These are phyloP conservation scores for Suillus variegatus DNA, from an alignment of 768 basidiomycete genomes.

Conservation along the genomic window DNA sequence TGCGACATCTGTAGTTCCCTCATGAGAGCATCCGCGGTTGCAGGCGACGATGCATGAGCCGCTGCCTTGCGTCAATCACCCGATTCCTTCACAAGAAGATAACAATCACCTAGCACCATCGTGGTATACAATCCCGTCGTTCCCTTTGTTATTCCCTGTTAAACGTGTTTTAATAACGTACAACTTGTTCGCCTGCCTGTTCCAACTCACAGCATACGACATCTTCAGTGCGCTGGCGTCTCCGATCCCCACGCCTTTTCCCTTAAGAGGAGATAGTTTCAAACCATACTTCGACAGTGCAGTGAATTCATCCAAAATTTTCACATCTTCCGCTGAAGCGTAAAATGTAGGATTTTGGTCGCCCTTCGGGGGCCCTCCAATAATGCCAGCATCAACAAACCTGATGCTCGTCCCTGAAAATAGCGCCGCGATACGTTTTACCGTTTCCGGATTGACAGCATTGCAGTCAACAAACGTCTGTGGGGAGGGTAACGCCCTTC, in stretches of 20 bases:
- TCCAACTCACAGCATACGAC: constrained; percentile 56
- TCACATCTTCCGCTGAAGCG: constrained; percentile 42
- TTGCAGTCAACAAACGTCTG: constrained; percentile 58
- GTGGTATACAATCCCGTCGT: constrained; percentile 52
- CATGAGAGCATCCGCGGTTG: constrained; percentile 58
- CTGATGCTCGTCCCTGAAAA: constrained; percentile 40
- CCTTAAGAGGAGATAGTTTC: constrained; percentile 45
- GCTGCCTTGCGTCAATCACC: constrained; percentile 33
- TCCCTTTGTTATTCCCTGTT: constrained; percentile 58
- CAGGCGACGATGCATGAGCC: constrained; percentile 57
- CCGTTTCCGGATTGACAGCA: constrained; percentile 54
- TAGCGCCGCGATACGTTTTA: constrained; percentile 46
- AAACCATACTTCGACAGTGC: constrained; percentile 44
- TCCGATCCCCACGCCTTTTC: constrained; percentile 50
- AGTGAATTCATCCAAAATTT: constrained; percentile 40
- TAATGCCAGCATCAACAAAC: constrained; percentile 59
- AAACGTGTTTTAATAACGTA: neutral
- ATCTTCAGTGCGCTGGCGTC: constrained; percentile 66
- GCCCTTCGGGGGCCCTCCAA: constrained; percentile 54
- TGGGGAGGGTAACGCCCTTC: neutral
- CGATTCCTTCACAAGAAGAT: neutral
- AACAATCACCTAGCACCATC: constrained; percentile 51
- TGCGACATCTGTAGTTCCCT: constrained; percentile 50
- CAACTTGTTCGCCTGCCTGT: constrained; percentile 5
- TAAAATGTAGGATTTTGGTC: constrained; percentile 57